Evolutionary conservation across 192 early-diverging fungal genomes (phyloP).

Genomic region (Coemansia asiatica): DNA sequence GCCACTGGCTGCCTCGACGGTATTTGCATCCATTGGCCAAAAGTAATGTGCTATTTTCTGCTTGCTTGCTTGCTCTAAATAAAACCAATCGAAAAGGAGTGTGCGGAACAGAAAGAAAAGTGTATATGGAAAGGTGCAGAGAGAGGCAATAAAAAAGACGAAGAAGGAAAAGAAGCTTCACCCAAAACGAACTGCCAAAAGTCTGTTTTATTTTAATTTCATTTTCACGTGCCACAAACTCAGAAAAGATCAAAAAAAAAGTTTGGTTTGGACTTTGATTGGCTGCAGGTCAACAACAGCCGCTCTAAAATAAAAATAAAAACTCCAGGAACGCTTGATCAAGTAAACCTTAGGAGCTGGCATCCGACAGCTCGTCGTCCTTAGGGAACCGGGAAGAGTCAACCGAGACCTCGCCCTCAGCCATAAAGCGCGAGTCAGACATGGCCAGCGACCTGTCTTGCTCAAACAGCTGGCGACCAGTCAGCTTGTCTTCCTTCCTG

Average conservation of each 20-base stretch:
- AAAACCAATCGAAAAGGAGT: no score
- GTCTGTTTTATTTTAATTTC: neutral
- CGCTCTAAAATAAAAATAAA: no score
- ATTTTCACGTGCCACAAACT: neutral
- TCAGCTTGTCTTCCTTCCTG: constrained; percentile 52
- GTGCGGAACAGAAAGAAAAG: no score
- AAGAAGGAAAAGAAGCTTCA: neutral
- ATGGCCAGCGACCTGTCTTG: constrained; percentile 80
- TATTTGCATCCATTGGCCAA: constrained; percentile 1
- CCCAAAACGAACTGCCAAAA: no score
- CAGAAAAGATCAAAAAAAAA: neutral
- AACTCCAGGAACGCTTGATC: constrained; percentile 34
- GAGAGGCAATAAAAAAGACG: neutral
- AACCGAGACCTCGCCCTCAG: constrained; percentile 85
- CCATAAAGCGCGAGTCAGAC: constrained; percentile 77
- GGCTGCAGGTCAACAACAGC: constrained; percentile 1
- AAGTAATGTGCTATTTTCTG: no score
- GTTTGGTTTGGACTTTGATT: no score
- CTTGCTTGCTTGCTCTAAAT: no score
- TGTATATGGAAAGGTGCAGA: neutral
- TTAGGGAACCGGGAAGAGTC: constrained; percentile 75
- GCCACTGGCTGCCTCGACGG: neutral
- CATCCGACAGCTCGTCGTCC: constrained; percentile 55
- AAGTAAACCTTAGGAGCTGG: constrained; percentile 64
- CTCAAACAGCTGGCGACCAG: constrained; percentile 89